Evolutionary conservation across 495 filamentous ascomycete species (phyloP).

Genomic region (Tuber aestivum): DNA sequence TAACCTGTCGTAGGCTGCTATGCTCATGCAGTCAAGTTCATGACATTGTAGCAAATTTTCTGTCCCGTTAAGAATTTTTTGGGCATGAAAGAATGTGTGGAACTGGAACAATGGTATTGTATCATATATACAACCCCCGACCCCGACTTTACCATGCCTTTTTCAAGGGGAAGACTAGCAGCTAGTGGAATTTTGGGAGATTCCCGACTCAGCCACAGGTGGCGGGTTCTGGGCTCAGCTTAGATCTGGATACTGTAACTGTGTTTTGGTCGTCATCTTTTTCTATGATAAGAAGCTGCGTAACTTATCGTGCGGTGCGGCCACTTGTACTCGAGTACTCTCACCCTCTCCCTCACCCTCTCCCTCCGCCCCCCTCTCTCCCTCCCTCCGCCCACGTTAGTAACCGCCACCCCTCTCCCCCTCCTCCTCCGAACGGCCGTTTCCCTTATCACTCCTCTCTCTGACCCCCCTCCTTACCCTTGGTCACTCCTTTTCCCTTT

Average conservation of each 20-base stretch:
- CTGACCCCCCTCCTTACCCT: not conserved
- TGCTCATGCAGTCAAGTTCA: no score
- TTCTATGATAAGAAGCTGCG: not conserved
- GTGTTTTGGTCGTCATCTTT: not conserved
- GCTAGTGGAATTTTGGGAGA: not conserved
- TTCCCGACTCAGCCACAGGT: not conserved
- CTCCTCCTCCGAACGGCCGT: not conserved
- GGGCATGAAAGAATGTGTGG: not conserved
- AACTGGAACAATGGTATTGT: not conserved
- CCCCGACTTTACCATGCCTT: not conserved
- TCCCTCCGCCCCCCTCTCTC: not conserved
- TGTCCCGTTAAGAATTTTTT: no score
- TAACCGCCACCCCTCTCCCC: not conserved
- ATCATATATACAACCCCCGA: not conserved
- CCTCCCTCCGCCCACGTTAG: not conserved
- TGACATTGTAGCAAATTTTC: no score
- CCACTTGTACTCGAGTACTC: not conserved
- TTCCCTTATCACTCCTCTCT: not conserved
- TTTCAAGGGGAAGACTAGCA: not conserved
- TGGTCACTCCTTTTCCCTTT: not conserved
- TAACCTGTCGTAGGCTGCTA: no score
- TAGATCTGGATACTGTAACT: not conserved
- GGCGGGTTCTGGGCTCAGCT: not conserved
- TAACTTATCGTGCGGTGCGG: not conserved
- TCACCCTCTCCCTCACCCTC: not conserved